Evolutionary conservation across 2,329 filamentous ascomycete species (phyloP), one percentile per base, ranked within the genome.

Genomic region (Neocucurbitaria cava): DNA sequence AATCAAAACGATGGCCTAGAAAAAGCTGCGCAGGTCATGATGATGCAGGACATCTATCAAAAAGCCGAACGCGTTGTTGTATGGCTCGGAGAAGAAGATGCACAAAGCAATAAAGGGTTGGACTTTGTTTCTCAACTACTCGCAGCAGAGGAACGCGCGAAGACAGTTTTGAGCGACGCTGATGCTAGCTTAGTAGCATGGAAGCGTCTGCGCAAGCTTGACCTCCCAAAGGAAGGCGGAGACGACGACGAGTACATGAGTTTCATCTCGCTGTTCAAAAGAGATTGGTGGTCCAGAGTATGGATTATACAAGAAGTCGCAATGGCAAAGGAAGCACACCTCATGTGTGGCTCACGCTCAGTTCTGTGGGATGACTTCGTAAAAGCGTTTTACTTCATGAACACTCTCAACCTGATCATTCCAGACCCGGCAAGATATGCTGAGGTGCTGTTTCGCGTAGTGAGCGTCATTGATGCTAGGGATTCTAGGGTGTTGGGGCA

Each of bases 11-110:
- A 66, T 42, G 20, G 17, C 3, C 40, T 42, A 31, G 62, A 66
- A 35, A 48, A 52, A 30, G 45, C 36, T 8, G 9, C 49, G 21
- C 62, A 67, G 41, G 57, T 66, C 13, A 31, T 33, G 3, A 48
- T 64, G 36, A 65, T 67, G 61, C 61, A 57, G 20, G 35, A 66
- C 3, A 73, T 75, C 40, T 76, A 65, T 51, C 43, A 59, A 26
- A 24, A 46, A 17, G 66, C 68, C 8, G 13, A 50, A 3, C 50
- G 55, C 17, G 64, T 70, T 8, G 31, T 69, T 17, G 57, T 67
- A 7, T 75, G 70, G 70, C 54, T 74, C 3, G 70, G 70, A 6
- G 46, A 59, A n/a, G 49, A 41, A 9, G 23, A 35, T 5, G 10
- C 46, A 15, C 31, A 58, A 23, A 62, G 48, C 45, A 13, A 44